Base-by-base conservation (phyloP, 148 eudicot genomes). In the Cornus suecica region DNA sequence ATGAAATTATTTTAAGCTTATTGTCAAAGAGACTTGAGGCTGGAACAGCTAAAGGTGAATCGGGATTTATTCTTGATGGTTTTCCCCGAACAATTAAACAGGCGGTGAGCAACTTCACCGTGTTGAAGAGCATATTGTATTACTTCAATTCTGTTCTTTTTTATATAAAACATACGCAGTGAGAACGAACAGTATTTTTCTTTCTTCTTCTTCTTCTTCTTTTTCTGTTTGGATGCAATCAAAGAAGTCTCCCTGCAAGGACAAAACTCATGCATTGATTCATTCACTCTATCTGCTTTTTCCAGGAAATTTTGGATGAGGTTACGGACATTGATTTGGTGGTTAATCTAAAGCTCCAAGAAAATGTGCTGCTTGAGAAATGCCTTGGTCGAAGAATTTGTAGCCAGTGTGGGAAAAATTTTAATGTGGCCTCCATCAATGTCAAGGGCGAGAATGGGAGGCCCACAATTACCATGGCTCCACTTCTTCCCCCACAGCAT, bases 41-140 rank as follows among this genome's bases (percentile, higher is more conserved):
- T 61, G 97, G 99, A 67, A 97, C 92, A 84, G 84, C 86, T 62
- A 88, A 87, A 74, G 97, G 97, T 70, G 99, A 95, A 88, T 81
- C 93, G 0, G 99, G 99, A 70, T 95, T 95, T 80, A 95, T 95
- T 81, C 93, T 95, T 56, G 99, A 95, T 80, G 99, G 99, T 58
- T 95, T 95, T 83, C 99, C 99, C 8, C 91, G 99, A 71, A 95
- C 99, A 56, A 94, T 95, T 41, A 87, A 91, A 87, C 99, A 95
- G 86, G 99, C 99, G 64, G 99, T 95, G 70, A 88, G 97, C 70
- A 77, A 30, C 16, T 52, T 64, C 37, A 37, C 42, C 9, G 2
- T 52, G 18, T 52, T 52, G 16, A 52, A 14, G 22, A 52, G 58
- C 58, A 14, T 0, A 52, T 52, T 52, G 58, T 52, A 52, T 52